These are phyloP conservation scores for Guadua angustifolia DNA, from an alignment of 176 grass and related monocot species.

Conservation along the genomic window DNA sequence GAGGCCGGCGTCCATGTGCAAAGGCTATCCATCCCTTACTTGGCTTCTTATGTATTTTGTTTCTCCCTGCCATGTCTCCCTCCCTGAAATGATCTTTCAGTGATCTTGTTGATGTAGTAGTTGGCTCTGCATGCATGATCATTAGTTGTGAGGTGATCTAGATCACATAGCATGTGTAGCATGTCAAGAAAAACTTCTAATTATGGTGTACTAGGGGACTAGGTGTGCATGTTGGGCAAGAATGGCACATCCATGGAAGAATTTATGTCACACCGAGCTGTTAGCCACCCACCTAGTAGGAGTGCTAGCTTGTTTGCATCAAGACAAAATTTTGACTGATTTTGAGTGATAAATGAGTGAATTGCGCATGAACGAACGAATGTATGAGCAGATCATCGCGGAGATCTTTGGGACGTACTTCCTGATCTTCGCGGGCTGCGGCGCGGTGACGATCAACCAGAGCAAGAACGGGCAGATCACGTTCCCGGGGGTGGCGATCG, in stretches of 20 bases:
- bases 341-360: not conserved
- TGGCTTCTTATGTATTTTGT: not conserved
- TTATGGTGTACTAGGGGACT: not conserved
- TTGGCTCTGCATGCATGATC: not conserved
- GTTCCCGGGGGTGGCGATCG: conserved; percentile 80
- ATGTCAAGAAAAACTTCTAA: not conserved
- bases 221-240: not conserved
- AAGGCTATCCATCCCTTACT: not conserved
- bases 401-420: conserved; percentile 94
- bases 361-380: not conserved
- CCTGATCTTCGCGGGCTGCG: conserved; percentile 88
- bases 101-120: not conserved
- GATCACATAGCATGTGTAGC: not conserved
- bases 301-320: conserved; percentile 7
- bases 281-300: not conserved
- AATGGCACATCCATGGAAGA: conserved; percentile 19
- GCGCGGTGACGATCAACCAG: conserved; percentile 80
- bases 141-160: not conserved
- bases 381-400: conserved; percentile 58
- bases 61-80: not conserved
- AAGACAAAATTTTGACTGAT: not conserved
- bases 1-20: not conserved
- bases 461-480: conserved; percentile 72
- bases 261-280: conserved; percentile 1
- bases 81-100: not conserved